phyloP scores from a whole-genome alignment of 495 filamentous ascomycete genomes.

The Penicillium fimorum region DNA sequence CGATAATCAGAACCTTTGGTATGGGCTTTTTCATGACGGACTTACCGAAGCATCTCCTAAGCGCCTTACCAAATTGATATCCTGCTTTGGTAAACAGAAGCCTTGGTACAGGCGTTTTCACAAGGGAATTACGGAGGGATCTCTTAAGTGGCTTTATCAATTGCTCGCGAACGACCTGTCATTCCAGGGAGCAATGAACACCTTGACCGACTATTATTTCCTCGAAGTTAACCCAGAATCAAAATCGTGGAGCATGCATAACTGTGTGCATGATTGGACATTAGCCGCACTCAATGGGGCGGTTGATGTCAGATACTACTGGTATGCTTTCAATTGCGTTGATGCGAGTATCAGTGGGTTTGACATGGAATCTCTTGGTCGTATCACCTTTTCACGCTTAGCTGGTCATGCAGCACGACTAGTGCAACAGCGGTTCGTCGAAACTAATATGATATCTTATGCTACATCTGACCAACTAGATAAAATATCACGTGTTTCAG shows the following conservation, averaged over 20 bases:
- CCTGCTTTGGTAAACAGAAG: no score
- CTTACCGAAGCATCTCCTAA: no score
- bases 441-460: not conserved
- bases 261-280: slow-evolving; percentile 17
- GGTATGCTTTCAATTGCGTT: slow-evolving; percentile 4
- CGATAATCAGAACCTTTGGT: no score
- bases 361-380: no score
- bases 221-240: slow-evolving; percentile 1
- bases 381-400: not conserved
- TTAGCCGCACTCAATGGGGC: slow-evolving; percentile 9
- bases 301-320: slow-evolving; percentile 5
- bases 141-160: slow-evolving; percentile 9
- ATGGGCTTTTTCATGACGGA: slow-evolving; percentile 11
- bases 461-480: no score
- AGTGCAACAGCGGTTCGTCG: not conserved
- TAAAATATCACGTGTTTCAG: no score
- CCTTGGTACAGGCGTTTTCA: no score
- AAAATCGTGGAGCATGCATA: slow-evolving; percentile 13
- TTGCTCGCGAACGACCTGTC: not conserved
- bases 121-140: no score
- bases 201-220: slow-evolving; percentile 11
- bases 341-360: not conserved
- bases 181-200: slow-evolving; percentile 3
- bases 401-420: not conserved
- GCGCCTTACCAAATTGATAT: no score